Percentiles rank a stretch among this genome's conserved stretches.
Conservation (phyloP, 495 filamentous ascomycete genomes). For the Penicillium herquei region DNA sequence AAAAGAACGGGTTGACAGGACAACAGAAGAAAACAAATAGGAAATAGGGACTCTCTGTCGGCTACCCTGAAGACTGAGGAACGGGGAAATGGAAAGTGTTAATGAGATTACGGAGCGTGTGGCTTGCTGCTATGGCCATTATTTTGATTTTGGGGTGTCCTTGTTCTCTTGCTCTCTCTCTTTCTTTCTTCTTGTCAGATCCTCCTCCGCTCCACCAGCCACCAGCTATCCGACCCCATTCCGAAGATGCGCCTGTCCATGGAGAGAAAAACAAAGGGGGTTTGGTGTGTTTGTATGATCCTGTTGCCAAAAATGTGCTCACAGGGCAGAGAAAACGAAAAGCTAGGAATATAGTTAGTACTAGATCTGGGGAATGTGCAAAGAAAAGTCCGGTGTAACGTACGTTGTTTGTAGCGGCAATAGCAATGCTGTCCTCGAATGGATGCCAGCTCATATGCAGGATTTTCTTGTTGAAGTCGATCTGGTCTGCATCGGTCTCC, state of each 20-base stretch:
- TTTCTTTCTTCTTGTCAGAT: slow-evolving; percentile 6
- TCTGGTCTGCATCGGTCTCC: slow-evolving; percentile 98
- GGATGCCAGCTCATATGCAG: slow-evolving; percentile 99
- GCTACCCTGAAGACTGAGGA: background rate
- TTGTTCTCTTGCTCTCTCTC: background rate
- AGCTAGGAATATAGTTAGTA: slow-evolving; percentile 47
- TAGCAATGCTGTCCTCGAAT: slow-evolving; percentile 98
- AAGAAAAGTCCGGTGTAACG: slow-evolving; percentile 40
- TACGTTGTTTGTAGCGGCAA: slow-evolving; percentile 99
- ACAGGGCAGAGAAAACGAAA: slow-evolving; percentile 99
- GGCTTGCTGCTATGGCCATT: slow-evolving; percentile 29
- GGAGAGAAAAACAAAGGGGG: slow-evolving; percentile 9
- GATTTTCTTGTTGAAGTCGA: slow-evolving; percentile 99
- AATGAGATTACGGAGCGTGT: slow-evolving; percentile 26
- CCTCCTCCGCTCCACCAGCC: slow-evolving; percentile 18
- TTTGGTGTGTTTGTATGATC: slow-evolving; percentile 25
- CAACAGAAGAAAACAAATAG: background rate
- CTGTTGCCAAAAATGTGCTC: slow-evolving; percentile 30
- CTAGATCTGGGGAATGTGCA: background rate
- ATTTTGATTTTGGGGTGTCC: slow-evolving; percentile 14
- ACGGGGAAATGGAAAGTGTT: slow-evolving; percentile 8
- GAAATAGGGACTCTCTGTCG: background rate
- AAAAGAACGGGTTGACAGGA: slow-evolving; percentile 5
- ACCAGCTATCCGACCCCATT: slow-evolving; percentile 19
- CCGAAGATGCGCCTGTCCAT: slow-evolving; percentile 30